Evolutionary conservation across 2,329 filamentous ascomycete species (phyloP), one percentile per base, ranked within the genome.

Genomic region (Aspergillus sp.): DNA sequence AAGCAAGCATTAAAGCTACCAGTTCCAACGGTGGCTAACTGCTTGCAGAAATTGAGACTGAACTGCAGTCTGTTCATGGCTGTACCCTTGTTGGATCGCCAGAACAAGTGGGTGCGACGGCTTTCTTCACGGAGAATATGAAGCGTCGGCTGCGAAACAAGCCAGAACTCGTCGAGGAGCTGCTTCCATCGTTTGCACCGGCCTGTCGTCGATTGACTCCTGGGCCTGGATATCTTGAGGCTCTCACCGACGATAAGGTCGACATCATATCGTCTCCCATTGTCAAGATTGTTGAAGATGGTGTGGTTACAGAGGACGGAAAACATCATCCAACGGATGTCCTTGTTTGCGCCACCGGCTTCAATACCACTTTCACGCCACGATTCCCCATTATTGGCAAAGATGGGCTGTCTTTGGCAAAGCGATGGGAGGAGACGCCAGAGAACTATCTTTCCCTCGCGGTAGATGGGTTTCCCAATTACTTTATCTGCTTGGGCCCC

Each of bases 211-310:
- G 78, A 14, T 66, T 79, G 15, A 80, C 77, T 1, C 79, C 78
- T 0, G 79, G 77, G 0, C 73, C 76, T 0, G 77, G 77, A 1
- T 81, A 80, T 56, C 70, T 90, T 2, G 87, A 89, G 67, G 85
- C 86, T 0, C 74, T 89, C 17, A 79, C 80, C 0, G 77, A 84
- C 57, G 80, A 82, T 6, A 88, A 89, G 55, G 85, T 88, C 2
- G 78, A 82, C 4, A 82, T 85, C 59, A 83, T 88, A 64, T 78
- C 76, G 15, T 80, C 78, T 0, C 77, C 73, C 1, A 89, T 89
- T 63, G 76, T 75, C 19, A 76, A 63, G 12, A 62, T 75, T 14
- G 66, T 70, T 24, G 62, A 64, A 21, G 63, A 63, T 2, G 71
- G 72, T 4, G 71, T 77, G 17, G 58, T 72, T 21, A 73, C 70